Base-by-base conservation (phyloP, 306 rosid species). In the Cotoneaster glaucophyllus region DNA sequence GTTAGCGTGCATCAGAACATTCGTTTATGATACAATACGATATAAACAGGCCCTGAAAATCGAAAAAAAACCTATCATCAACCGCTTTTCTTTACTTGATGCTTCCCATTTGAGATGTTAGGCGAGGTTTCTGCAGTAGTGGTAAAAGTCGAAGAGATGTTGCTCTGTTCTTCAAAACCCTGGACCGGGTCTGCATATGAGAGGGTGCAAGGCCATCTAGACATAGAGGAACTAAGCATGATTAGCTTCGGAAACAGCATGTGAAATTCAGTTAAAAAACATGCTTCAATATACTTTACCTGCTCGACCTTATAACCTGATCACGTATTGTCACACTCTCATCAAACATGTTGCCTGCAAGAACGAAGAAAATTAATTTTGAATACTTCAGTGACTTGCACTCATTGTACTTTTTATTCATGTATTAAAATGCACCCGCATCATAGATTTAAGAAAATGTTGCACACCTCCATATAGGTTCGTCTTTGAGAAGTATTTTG, bases 241-340 rank as follows among this genome's bases (percentile, higher is more conserved):
- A 70, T 63, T 41, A 82, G 57, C n/a, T 34, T 50, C 44, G 39
- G 74, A 71, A 21, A 29, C 11, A 32, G 32, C 66, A 43, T 1
- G 13, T 2, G 18, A 21, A 59, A 39, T 24, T 62, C 50, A 67
- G 32, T 81, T 29, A 15, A 52, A 45, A 12, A 37, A 71, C 24
- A 58, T 17, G 56, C 39, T 71, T 79, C 64, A 9, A 31, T 48
- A 13, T 9, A 70, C 6, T 25, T 15, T 77, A 87, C 90, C 81
- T 87, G 90, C 90, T 84, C 39, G 90, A 82, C 86, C 79, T 87
- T 67, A 87, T 87, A 65, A 82, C 52, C 79, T 84, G 81, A 22
- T 68, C 63, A 8, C 71, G 80, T 26, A 84, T 82, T 67, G 69
- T 74, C 13, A 71, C 31, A 26, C 77, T 63, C 37, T 57, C 88